Evolutionary conservation across 1,139 yeast species (phyloP).

Genomic region (Hansenula anomala): DNA sequence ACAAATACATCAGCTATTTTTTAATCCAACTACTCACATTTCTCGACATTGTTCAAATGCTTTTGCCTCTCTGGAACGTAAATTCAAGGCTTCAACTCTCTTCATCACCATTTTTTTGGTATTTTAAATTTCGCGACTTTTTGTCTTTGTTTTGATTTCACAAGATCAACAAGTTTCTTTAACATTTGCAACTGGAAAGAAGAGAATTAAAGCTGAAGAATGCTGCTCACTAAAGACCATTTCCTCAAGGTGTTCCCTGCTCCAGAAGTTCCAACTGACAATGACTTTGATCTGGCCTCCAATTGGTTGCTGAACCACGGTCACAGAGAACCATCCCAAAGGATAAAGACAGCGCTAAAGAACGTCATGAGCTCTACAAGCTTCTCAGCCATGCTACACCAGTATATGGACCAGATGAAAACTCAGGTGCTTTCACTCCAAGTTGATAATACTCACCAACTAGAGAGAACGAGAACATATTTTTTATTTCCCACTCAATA

Average conservation of each 20-base stretch:
- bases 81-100: too few relatives aligned
- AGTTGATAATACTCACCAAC: constrained; percentile 2
- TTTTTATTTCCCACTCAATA: constrained; percentile 18
- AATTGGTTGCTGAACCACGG: constrained; percentile 19
- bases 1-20: too few relatives aligned
- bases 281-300: constrained; percentile 16
- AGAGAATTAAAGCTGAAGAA: too few relatives aligned
- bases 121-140: background rate
- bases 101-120: too few relatives aligned
- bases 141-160: constrained; percentile 1
- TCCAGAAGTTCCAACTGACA: constrained; percentile 15
- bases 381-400: constrained; percentile 6
- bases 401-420: constrained; percentile 14
- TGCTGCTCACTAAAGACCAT: background rate
- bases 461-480: constrained; percentile 13
- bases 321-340: constrained; percentile 18
- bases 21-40: constrained; percentile 2
- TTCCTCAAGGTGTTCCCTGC: constrained; percentile 7
- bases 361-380: constrained; percentile 5
- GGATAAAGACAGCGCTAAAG: constrained; percentile 18
- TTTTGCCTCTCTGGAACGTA: too few relatives aligned
- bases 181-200: too few relatives aligned
- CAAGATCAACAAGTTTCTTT: too few relatives aligned
- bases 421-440: constrained; percentile 6
- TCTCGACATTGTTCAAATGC: too few relatives aligned